Percentiles rank a stretch among this genome's conserved stretches.
phyloP scores from a whole-genome alignment of 1,284 basidiomycete species.

The Sutorius eximius region DNA sequence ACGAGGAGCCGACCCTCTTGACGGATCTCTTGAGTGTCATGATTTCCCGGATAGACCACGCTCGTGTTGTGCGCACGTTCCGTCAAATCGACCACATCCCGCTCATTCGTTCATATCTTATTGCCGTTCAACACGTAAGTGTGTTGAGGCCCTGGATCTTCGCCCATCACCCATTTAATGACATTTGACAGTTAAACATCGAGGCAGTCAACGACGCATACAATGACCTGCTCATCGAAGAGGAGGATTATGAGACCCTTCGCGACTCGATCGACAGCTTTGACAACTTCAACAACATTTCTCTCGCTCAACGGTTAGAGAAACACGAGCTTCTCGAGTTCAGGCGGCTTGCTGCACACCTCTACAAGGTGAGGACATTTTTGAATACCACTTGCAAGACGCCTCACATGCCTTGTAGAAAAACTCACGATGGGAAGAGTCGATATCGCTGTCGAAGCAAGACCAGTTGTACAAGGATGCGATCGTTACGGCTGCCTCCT shows the following conservation, averaged over 20 bases:
- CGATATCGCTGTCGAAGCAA: conserved; percentile 90
- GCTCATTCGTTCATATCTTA: conserved; percentile 93
- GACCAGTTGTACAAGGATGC: conserved; percentile 97
- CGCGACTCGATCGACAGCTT: conserved; percentile 96
- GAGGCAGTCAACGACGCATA: conserved; percentile 98
- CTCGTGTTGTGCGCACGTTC: conserved; percentile 95
- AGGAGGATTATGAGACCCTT: conserved; percentile 97
- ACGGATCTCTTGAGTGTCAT: conserved; percentile 93
- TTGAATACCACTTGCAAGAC: neutral
- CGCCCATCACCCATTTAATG: conserved; percentile 6
- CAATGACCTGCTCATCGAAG: conserved; percentile 96
- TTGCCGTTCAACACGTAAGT: conserved; percentile 90
- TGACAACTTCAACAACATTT: conserved; percentile 95
- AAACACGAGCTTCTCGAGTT: conserved; percentile 94
- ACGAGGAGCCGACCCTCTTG: conserved; percentile 90
- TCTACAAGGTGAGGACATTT: conserved; percentile 75
- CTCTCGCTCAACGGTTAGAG: conserved; percentile 84
- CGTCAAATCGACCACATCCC: conserved; percentile 94
- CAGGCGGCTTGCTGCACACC: conserved; percentile 88
- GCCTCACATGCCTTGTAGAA: conserved; percentile 54
- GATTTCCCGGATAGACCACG: conserved; percentile 91
- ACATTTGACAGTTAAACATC: conserved; percentile 73
- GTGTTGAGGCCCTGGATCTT: neutral
- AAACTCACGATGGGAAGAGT: conserved; percentile 94
- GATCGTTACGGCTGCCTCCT: conserved; percentile 90